Base-by-base conservation (phyloP, 352 stramenopile genomes). In the Phytophthora cryptogea region DNA sequence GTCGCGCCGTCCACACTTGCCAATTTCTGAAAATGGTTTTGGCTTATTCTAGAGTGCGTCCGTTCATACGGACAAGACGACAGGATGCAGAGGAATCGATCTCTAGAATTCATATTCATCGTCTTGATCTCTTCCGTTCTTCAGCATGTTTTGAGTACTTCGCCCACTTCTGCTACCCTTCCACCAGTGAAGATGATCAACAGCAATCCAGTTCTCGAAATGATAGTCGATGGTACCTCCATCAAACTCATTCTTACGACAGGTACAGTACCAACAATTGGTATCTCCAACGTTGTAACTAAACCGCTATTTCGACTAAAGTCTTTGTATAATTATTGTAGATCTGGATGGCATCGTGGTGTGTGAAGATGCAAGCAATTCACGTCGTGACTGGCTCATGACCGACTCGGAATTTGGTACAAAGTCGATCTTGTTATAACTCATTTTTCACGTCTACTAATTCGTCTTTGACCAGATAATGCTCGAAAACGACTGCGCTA, bases 401-500 rank as follows among this genome's bases (percentile, higher is more conserved):
- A 67, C 37, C 11, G 57, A 71, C 51, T 58, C 57, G 11, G 51
- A 71, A 40, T 67, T 67, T 52, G 62, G 62, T 70, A 37, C 9
- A 44, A n/a, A 16, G 51, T 16, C 3, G 10, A 51, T 26, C 3
- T 57, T 41, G 3, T 10, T 9, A 20, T 41, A 3, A 8, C 2
- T 40, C 5, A 7, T 6, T 41, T 41, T 4, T 5, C 2, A 16
- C 11, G 7, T 6, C 11, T 4, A 39, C 33, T 39, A n/a, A 39
- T 39, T 39, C 33, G 5, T 16, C 32, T 37, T 8, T 47, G 35
- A 13, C 0, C 16, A 90, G 76, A 90, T 44, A 85, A 84, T 49
- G 68, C 80, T 47, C 78, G 78, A 10, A 76, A 76, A 30, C 63
- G 83, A 33, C 59, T 90, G 20, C 78, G 66, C 8, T 78, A 77